phyloP scores from a whole-genome alignment of 176 grass and related monocot genomes.

The Pontederia crassipes region DNA sequence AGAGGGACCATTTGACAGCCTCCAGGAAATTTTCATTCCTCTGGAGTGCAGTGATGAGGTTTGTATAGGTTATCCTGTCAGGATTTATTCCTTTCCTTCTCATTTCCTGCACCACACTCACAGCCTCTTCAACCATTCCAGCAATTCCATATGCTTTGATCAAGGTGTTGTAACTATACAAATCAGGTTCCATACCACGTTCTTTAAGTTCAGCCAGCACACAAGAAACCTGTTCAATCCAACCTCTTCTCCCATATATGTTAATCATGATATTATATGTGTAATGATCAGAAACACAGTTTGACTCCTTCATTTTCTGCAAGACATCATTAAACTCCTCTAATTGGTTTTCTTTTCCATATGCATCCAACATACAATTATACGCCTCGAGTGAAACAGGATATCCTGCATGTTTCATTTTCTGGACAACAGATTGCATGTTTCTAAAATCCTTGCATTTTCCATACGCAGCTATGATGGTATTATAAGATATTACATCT shows the following conservation, averaged over 20 bases:
- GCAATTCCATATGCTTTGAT: slow-evolving; percentile 81
- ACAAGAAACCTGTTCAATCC: slow-evolving; percentile 60
- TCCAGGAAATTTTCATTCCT: slow-evolving; percentile 85
- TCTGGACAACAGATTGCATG: slow-evolving; percentile 49
- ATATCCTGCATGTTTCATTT: slow-evolving; percentile 61
- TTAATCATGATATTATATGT: slow-evolving; percentile 98
- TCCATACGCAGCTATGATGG: slow-evolving; percentile 69
- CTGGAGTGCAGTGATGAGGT: slow-evolving; percentile 56
- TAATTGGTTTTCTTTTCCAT: slow-evolving; percentile 65
- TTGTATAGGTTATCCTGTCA: slow-evolving; percentile 53
- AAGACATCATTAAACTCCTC: slow-evolving; percentile 63
- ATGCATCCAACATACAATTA: slow-evolving; percentile 81
- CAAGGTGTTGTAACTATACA: slow-evolving; percentile 76
- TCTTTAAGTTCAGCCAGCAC: slow-evolving; percentile 63
- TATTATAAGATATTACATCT: slow-evolving; percentile 83
- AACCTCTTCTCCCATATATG: slow-evolving; percentile 75
- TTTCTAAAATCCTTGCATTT: slow-evolving; percentile 48
- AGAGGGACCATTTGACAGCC: slow-evolving; percentile 86
- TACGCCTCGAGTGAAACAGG: slow-evolving; percentile 68
- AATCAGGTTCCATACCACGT: slow-evolving; percentile 52
- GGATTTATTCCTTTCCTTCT: slow-evolving; percentile 51
- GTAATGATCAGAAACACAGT: slow-evolving; percentile 65
- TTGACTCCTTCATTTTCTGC: slow-evolving; percentile 72
- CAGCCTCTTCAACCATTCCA: slow-evolving; percentile 69
- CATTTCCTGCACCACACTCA: slow-evolving; percentile 67